These are phyloP conservation scores for Heracleum sosnowskyi DNA, from an alignment of 129 eudicot species.

Conservation along the genomic window DNA sequence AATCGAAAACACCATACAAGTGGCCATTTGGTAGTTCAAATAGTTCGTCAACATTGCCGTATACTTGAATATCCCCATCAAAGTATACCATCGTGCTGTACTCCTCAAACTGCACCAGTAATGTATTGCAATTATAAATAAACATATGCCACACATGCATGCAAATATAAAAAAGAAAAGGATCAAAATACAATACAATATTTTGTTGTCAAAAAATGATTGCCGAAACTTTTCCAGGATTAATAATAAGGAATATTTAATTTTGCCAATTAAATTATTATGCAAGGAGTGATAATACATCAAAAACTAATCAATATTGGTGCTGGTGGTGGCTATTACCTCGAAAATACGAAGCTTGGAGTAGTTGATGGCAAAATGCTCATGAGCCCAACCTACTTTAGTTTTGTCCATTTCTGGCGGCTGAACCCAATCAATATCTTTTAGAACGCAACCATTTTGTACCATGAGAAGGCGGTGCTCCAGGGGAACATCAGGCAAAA, in stretches of 20 bases:
- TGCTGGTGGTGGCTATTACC: slow-evolving; percentile 12
- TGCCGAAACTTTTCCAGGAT: neutral
- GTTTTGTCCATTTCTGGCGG: slow-evolving; percentile 48
- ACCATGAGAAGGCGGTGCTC: slow-evolving; percentile 51
- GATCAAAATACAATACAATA: too few species aligned
- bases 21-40: slow-evolving; percentile 57
- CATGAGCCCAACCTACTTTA: slow-evolving; percentile 45
- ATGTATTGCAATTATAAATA: neutral
- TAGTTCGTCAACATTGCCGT: slow-evolving; percentile 60
- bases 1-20: slow-evolving; percentile 74
- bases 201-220: too few species aligned
- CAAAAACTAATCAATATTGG: too few species aligned
- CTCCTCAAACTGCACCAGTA: slow-evolving; percentile 53
- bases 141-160: too few species aligned
- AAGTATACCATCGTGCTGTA: slow-evolving; percentile 69
- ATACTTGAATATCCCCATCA: slow-evolving; percentile 81
- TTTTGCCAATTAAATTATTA: too few species aligned
- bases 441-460: slow-evolving; percentile 55
- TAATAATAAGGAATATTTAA: too few species aligned
- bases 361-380: slow-evolving; percentile 66
- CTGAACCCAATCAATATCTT: slow-evolving; percentile 48
- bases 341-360: slow-evolving; percentile 72
- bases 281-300: neutral
- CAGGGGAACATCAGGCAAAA: slow-evolving; percentile 53
- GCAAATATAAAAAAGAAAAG: too few species aligned